Percentiles rank a stretch among this genome's conserved stretches.
Evolutionary conservation across 108 stramenopile species (phyloP).

Genomic region (Cyclostephanos tholiformis): DNA sequence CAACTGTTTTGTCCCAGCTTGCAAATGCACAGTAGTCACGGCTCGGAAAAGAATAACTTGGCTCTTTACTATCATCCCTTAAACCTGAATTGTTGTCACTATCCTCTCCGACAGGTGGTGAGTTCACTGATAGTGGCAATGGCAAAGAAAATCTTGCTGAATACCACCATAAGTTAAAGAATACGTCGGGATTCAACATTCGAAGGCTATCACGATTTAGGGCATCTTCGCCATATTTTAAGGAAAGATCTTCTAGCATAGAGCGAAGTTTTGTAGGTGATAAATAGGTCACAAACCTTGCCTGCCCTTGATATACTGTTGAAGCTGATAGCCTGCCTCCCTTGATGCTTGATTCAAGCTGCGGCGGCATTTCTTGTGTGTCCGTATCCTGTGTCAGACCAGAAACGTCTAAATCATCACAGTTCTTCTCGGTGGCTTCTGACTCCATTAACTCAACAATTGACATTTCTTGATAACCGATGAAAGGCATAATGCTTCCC

Average conservation of each 20-base stretch:
- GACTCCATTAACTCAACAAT: constrained; percentile 27
- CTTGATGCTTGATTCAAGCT: constrained; percentile 46
- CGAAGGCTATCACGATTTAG: constrained; percentile 67
- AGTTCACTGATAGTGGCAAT: constrained; percentile 63
- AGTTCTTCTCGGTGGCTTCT: background rate
- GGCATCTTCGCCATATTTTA: constrained; percentile 74
- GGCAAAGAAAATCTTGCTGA: constrained; percentile 83
- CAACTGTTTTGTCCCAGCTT: constrained; percentile 75
- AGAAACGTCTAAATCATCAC: constrained; percentile 7
- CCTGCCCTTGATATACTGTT: constrained; percentile 19
- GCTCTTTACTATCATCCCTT: background rate
- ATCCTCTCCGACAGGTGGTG: background rate
- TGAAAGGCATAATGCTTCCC: constrained; percentile 51
- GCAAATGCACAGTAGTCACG: constrained; percentile 67
- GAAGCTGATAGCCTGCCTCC: background rate
- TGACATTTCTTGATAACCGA: constrained; percentile 64
- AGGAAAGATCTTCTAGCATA: constrained; percentile 63
- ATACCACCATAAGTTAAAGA: constrained; percentile 90
- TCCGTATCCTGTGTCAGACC: constrained; percentile 28
- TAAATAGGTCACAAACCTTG: constrained; percentile 67
- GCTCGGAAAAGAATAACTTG: background rate
- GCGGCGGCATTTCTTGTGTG: constrained; percentile 59
- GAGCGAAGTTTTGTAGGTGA: constrained; percentile 65
- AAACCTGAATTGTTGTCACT: constrained; percentile 5
- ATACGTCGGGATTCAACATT: constrained; percentile 66